Evolutionary conservation across 2,329 filamentous ascomycete genomes (phyloP).

Genomic region (Diaporthe citriasiana): DNA sequence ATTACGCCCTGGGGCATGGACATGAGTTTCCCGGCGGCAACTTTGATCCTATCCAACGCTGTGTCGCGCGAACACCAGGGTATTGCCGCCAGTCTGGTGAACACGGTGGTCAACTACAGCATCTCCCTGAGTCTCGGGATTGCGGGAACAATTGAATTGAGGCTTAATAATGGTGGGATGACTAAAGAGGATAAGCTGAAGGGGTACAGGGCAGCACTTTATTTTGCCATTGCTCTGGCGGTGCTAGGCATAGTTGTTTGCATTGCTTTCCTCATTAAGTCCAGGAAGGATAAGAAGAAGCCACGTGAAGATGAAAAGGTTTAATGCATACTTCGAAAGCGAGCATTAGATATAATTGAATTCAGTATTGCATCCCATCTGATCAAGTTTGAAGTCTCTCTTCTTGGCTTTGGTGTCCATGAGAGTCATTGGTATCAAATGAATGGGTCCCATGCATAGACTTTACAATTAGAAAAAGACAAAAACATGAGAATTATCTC

Average conservation of each 20-base stretch:
- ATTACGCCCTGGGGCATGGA: slow-evolving; percentile 67
- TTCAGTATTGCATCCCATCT: not conserved
- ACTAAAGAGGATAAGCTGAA: slow-evolving; percentile 39
- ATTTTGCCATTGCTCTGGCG: slow-evolving; percentile 44
- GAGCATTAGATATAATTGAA: not conserved
- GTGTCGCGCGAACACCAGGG: slow-evolving; percentile 48
- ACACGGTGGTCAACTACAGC: slow-evolving; percentile 69
- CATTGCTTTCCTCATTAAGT: slow-evolving; percentile 40
- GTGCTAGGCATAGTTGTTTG: slow-evolving; percentile 41
- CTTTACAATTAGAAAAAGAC: too few relatives aligned
- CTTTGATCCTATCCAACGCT: slow-evolving; percentile 62
- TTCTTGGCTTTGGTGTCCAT: not conserved
- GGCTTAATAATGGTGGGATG: slow-evolving; percentile 51
- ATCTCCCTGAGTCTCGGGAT: slow-evolving; percentile 68
- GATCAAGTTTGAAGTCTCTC: not conserved
- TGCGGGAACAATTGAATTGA: slow-evolving; percentile 65
- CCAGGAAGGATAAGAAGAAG: not conserved
- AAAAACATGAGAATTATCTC: too few relatives aligned
- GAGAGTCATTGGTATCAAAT: too few relatives aligned
- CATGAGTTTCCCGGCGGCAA: slow-evolving; percentile 67
- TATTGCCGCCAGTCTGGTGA: slow-evolving; percentile 59
- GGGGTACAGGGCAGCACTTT: slow-evolving; percentile 43
- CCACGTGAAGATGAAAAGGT: slow-evolving; percentile 1
- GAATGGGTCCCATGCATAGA: too few relatives aligned
- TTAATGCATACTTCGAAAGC: not conserved